Base-by-base conservation (phyloP, 2,329 filamentous ascomycete genomes). In the Microcyclospora pomicola region DNA sequence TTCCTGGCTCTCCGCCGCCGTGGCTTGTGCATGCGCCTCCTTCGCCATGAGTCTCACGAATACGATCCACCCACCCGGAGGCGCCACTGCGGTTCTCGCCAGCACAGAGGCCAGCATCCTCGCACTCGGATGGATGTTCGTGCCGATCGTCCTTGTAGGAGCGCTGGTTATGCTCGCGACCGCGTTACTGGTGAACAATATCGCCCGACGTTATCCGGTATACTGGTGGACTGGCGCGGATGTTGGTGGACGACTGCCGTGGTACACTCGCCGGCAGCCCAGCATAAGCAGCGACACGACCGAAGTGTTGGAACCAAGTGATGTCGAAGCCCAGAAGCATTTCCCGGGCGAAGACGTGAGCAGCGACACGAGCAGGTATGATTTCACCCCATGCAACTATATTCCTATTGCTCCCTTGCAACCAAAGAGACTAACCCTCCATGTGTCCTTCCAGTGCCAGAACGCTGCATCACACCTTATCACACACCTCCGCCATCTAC, bases 61-160 rank as follows among this genome's bases (percentile, higher is more conserved):
- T 33, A 68, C 64, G 1, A 59, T 67, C 1, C 65, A 69, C 46
- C 66, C 66, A n/a, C 66, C 66, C 6, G 66, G 65, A 13, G 66
- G 66, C 15, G 66, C 66, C 0, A 67, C 64, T 9, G 65, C 66
- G 2, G 57, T 68, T 2, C 49, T 69, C 15, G 65, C 66, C 1
- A 59, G 59, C 5, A 63, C 60, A 3, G 53, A 62, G 3, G 49
- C 59, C 2, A 47, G 52, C 2, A 56, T 66, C 16, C 61, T 57
- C 11, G 54, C 49, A 0, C 58, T 69, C 56, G 64, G 65, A 2
- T 69, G 66, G 65, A 55, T 55, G 29, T 68, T 62, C 42, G 56
- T 66, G 0, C 56, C 58, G 0, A 43, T 68, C 6, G 56, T 68
- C 3, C 43, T 63, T 40, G 50, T 66, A 40, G 63, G 62, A 2